phyloP scores from a whole-genome alignment of 2,329 filamentous ascomycete species.

The Cladosporium sp. region DNA sequence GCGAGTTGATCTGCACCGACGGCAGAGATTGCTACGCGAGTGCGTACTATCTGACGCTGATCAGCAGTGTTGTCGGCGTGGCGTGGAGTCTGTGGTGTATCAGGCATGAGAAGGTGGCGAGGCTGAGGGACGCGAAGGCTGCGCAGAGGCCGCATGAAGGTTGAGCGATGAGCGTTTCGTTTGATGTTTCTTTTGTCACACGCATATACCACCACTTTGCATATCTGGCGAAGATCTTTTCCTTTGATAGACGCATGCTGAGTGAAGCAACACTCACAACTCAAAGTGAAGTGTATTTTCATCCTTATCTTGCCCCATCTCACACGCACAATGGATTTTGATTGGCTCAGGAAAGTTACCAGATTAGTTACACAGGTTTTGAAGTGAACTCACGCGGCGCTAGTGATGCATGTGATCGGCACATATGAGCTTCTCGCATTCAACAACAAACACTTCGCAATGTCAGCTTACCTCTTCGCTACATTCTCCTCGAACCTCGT shows the following conservation, averaged over 20 bases:
- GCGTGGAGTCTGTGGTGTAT: slow-evolving; percentile 71
- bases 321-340: too few relatives aligned
- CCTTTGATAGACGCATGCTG: not conserved
- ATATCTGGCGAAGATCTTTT: not conserved
- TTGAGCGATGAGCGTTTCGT: not conserved
- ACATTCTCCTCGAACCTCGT: too few relatives aligned
- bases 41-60: slow-evolving; percentile 78
- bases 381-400: too few relatives aligned
- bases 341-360: too few relatives aligned
- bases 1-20: slow-evolving; percentile 69
- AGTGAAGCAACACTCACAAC: not conserved
- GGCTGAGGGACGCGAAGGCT: slow-evolving; percentile 1
- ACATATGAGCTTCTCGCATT: too few relatives aligned
- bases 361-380: too few relatives aligned
- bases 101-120: slow-evolving; percentile 16
- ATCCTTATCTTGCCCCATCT: too few relatives aligned
- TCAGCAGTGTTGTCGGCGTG: slow-evolving; percentile 69
- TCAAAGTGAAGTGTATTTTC: too few relatives aligned
- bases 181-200: not conserved
- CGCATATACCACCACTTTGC: slow-evolving; percentile 2
- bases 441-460: too few relatives aligned
- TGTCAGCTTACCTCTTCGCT: too few relatives aligned
- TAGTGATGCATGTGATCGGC: too few relatives aligned
- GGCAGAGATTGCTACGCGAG: slow-evolving; percentile 77
- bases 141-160: slow-evolving; percentile 8